A percentile compares a stretch with the other conserved stretches of the same genome.
Conservation (phyloP, 352 stramenopile species). For the Pythium pyrilobum region DNA sequence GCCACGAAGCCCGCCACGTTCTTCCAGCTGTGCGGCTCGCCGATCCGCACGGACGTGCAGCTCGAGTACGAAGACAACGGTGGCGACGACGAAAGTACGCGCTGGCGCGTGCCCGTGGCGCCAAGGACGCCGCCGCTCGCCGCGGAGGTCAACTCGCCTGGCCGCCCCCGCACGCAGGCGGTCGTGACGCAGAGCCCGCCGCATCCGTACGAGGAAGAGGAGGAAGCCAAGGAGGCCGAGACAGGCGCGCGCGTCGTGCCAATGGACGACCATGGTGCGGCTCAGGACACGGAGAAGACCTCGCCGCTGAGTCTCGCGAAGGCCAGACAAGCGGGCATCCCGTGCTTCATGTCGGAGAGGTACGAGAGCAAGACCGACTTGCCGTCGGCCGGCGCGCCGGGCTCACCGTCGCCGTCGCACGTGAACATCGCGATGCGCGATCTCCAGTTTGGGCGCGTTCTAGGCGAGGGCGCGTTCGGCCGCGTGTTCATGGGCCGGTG, state of each 20-base stretch:
- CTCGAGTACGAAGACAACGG: constrained; percentile 35
- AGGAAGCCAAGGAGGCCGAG: constrained; percentile 6
- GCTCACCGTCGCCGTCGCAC: constrained; percentile 25
- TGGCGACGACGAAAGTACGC: constrained; percentile 23
- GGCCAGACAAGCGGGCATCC: constrained; percentile 50
- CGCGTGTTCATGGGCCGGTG: constrained; percentile 70
- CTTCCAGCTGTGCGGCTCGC: constrained; percentile 72
- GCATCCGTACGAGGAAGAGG: neutral
- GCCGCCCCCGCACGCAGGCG: constrained; percentile 3
- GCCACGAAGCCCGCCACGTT: constrained; percentile 35
- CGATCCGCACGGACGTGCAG: constrained; percentile 60
- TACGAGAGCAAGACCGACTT: constrained; percentile 31
- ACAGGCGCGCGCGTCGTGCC: no score
- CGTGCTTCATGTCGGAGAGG: constrained; percentile 52
- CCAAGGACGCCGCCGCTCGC: constrained; percentile 20
- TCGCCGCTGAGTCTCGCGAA: constrained; percentile 42
- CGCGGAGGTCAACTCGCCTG: neutral
- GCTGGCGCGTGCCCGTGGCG: constrained; percentile 26
- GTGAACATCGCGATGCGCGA: constrained; percentile 61
- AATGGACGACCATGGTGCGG: neutral
- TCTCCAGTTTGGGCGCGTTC: constrained; percentile 44
- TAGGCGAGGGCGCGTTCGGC: constrained; percentile 76
- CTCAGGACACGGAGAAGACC: constrained; percentile 33
- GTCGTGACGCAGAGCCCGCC: neutral
- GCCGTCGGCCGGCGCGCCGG: constrained; percentile 17